phyloP scores from a whole-genome alignment of 2,329 filamentous ascomycete species.

The Zopfia rhizophila region DNA sequence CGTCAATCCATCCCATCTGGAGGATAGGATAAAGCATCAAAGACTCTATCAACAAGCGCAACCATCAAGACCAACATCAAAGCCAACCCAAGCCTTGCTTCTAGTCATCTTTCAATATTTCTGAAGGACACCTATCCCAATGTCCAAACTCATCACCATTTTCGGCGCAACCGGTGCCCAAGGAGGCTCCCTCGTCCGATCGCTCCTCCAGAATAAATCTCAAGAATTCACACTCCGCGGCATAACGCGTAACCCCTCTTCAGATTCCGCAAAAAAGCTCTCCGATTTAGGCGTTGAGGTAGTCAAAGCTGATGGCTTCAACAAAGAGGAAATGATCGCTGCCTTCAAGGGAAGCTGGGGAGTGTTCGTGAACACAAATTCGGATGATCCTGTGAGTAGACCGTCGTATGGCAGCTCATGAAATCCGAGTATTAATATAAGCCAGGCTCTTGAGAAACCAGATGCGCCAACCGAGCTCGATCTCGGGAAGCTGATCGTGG shows the following conservation, averaged over 20 bases:
- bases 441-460: constrained; percentile 24
- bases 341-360: constrained; percentile 35
- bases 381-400: constrained; percentile 30
- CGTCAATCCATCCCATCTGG: too few relatives aligned
- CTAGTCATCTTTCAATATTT: too few relatives aligned
- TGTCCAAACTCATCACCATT: constrained; percentile 44
- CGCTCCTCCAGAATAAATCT: constrained; percentile 41
- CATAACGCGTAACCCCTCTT: constrained; percentile 64
- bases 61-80: too few relatives aligned
- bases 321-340: constrained; percentile 28
- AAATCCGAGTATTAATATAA: too few relatives aligned
- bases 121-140: constrained; percentile 3
- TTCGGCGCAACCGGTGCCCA: constrained; percentile 55
- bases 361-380: constrained; percentile 34
- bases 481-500: constrained; percentile 28
- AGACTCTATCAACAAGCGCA: too few relatives aligned
- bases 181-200: constrained; percentile 52
- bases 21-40: too few relatives aligned
- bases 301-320: constrained; percentile 34
- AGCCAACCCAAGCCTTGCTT: too few relatives aligned
- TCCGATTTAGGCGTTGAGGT: constrained; percentile 27
- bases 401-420: too few relatives aligned
- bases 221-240: constrained; percentile 62
- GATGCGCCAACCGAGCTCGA: constrained; percentile 27
- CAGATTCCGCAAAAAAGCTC: constrained; percentile 59